phyloP scores from a whole-genome alignment of 805 yeast species.

The Suhomyces prunicola region DNA sequence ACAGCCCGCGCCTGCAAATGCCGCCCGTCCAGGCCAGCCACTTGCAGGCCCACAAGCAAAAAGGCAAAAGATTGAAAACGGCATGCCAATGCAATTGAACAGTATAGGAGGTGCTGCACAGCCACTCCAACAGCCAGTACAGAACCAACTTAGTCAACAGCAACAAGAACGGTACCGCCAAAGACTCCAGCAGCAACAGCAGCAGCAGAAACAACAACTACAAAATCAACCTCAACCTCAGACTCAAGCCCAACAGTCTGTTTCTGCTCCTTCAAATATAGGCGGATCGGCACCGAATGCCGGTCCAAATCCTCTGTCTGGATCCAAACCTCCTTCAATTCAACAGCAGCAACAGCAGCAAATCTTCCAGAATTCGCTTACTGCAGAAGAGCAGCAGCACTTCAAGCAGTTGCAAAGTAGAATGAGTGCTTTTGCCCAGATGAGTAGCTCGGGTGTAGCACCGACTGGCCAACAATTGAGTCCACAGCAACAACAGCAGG shows the following conservation, averaged over 20 bases:
- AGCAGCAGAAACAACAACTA: not conserved
- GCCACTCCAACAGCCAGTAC: conserved; percentile 3
- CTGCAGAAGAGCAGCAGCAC: conserved; percentile 41
- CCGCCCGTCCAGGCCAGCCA: not conserved
- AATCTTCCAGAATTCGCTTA: conserved; percentile 39
- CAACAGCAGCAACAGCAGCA: conserved; percentile 44
- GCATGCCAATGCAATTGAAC: conserved; percentile 7
- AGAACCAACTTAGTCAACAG: conserved; percentile 19
- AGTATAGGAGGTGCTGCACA: not conserved
- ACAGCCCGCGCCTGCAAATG: not conserved
- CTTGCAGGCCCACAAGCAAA: not conserved
- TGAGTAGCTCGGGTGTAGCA: conserved; percentile 42
- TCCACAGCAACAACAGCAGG: conserved; percentile 44
- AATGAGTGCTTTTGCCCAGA: conserved; percentile 38
- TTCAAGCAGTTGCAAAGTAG: conserved; percentile 39
- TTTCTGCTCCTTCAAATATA: not conserved
- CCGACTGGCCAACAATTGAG: conserved; percentile 41
- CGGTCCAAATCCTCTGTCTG: not conserved
- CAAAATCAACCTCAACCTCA: not conserved
- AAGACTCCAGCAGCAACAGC: conserved; percentile 8
- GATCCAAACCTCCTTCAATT: not conserved
- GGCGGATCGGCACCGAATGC: not conserved
- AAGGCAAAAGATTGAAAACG: not conserved
- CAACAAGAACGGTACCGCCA: conserved; percentile 15
- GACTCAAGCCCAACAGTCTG: conserved; percentile 1